Evolutionary conservation across 1,284 basidiomycete genomes (phyloP), one percentile per base, ranked within the genome.

Genomic region (Trichosporon sp.): DNA sequence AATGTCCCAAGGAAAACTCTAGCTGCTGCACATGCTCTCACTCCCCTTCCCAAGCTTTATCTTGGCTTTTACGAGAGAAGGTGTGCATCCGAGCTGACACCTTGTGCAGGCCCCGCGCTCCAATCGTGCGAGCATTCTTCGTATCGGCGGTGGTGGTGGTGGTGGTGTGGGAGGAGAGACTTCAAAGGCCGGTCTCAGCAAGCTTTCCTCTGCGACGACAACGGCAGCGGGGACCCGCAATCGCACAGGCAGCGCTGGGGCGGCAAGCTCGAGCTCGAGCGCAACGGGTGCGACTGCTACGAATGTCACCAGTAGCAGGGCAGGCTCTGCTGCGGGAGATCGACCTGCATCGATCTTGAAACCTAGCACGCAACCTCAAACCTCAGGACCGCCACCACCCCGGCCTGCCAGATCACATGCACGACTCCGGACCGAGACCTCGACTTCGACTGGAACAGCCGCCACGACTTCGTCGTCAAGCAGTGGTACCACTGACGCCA

Each of bases 41-140:
- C n/a, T n/a, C 7, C 25, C 27, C 31, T 44, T 54, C 49, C 16
- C 49, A 54, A 54, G 49, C 49, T 27, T 54, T 54, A 54, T 54
- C 49, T 54, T 16, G 25, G 14, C 16, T 16, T 9, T 54, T 54
- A 54, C 49, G 49, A 54, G 37, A 44, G 49, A 44, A 44, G n/a
- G n/a, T n/a, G n/a, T 21, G 1, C 13, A 31, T 54, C 37, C 13
- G 37, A 14, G 34, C 64, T 63, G 19, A 63, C 60, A 31, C 36
- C 31, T 40, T 60, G 37, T 23, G 11, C 62, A 78, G 76, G 46
- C 67, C 23, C 77, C 77, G 1, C 68, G 77, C 19, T 54, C 72
- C 8, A 78, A 78, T 68, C 71, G 70, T 46, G 62, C 76, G 10
- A 71, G 74, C 3, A 63, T 74, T 58, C 69, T 78, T 4, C 74